Evolutionary conservation across 176 grass and related monocot species (phyloP).

Genomic region (Phoenix dactylifera): DNA sequence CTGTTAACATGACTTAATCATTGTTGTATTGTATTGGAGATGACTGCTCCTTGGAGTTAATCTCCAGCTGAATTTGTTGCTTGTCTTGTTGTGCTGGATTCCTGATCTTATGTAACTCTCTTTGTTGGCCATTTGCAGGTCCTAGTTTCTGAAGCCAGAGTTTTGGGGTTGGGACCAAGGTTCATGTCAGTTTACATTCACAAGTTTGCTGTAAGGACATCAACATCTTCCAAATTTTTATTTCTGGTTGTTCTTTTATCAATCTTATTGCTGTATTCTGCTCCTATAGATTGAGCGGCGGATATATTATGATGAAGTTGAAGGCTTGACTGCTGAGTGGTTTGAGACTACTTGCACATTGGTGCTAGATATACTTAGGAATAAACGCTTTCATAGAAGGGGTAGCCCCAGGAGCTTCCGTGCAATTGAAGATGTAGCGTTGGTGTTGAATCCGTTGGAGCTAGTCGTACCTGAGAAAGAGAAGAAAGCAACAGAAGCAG

Average conservation of each 20-base stretch:
- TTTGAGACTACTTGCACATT: slow-evolving; percentile 69
- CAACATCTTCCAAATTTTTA: neutral
- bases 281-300: slow-evolving; percentile 66
- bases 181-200: slow-evolving; percentile 89
- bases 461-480: slow-evolving; percentile 26
- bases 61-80: no score
- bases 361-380: slow-evolving; percentile 60
- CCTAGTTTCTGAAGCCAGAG: slow-evolving; percentile 57
- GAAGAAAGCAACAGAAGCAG: slow-evolving; percentile 22
- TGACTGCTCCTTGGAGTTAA: no score
- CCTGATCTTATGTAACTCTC: neutral
- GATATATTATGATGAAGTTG: slow-evolving; percentile 91
- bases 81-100: no score
- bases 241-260: slow-evolving; percentile 18
- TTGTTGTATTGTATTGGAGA: no score
- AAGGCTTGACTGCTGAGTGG: slow-evolving; percentile 68
- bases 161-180: slow-evolving; percentile 82
- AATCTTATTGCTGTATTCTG: neutral
- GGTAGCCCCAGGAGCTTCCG: slow-evolving; percentile 35
- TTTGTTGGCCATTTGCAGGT: slow-evolving; percentile 35
- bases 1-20: no score
- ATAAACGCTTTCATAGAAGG: slow-evolving; percentile 35
- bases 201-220: slow-evolving; percentile 59
- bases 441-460: slow-evolving; percentile 63
- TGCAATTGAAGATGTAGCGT: slow-evolving; percentile 56